phyloP scores from a whole-genome alignment of 2,329 filamentous ascomycete species.

The Botryotinia narcissicola region DNA sequence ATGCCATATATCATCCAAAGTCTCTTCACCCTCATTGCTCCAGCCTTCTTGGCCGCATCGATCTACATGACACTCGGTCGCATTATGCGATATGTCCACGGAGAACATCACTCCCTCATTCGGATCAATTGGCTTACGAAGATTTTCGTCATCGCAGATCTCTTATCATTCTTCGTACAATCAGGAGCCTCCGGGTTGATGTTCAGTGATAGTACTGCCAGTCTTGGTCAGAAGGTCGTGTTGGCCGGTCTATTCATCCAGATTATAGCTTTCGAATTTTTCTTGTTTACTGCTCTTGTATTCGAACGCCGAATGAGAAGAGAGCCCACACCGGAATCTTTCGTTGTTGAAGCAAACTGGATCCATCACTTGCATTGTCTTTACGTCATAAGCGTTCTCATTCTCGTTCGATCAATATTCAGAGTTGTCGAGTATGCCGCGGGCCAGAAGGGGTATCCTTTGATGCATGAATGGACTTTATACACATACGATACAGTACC shows the following conservation, averaged over 20 bases:
- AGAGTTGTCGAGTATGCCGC: constrained; percentile 48
- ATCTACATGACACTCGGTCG: constrained; percentile 37
- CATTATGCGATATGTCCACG: constrained; percentile 35
- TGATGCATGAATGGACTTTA: constrained; percentile 40
- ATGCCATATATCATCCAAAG: constrained; percentile 40
- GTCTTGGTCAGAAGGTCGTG: constrained; percentile 51
- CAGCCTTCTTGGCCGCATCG: constrained; percentile 42
- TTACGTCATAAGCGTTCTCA: constrained; percentile 45
- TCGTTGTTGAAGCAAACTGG: constrained; percentile 29
- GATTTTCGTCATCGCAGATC: constrained; percentile 54
- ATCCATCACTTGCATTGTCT: constrained; percentile 42
- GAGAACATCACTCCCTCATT: constrained; percentile 42
- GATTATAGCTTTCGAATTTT: constrained; percentile 56
- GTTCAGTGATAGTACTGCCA: background rate
- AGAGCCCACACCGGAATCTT: constrained; percentile 24
- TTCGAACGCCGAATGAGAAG: constrained; percentile 27
- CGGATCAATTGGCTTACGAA: constrained; percentile 48
- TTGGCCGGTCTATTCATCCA: constrained; percentile 56
- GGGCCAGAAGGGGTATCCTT: constrained; percentile 41
- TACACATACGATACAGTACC: constrained; percentile 47
- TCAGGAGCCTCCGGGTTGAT: constrained; percentile 30
- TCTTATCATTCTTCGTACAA: constrained; percentile 53
- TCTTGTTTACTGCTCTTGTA: constrained; percentile 46
- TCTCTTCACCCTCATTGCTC: constrained; percentile 41
- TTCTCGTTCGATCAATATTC: constrained; percentile 47